Base-by-base conservation (phyloP, 2,329 filamentous ascomycete genomes). In the Colletotrichum agaves region DNA sequence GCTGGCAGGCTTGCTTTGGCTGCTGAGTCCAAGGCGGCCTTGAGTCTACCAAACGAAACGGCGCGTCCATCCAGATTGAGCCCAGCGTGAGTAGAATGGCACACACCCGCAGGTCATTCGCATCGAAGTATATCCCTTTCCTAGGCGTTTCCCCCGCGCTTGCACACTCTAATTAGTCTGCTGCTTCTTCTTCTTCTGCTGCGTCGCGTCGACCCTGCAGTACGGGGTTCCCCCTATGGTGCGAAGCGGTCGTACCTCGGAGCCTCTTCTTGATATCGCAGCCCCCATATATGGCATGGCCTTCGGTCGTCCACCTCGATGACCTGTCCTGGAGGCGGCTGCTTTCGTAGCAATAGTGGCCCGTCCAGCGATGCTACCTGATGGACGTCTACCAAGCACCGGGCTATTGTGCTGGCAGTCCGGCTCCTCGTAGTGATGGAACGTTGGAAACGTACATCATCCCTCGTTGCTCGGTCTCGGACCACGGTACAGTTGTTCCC, bases 241-340 rank as follows among this genome's bases (percentile, higher is more conserved):
- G 66, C 62, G 65, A 55, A 71, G 70, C 75, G 74, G 75, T 74
- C 72, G 71, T 76, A 76, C 71, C 65, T 77, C 75, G 75, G 75
- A 67, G 69, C 60, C 71, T 77, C 71, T 75, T 73, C 19, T 27
- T 67, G 75, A 76, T 69, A 69, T 69, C 61, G 59, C 50, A 19
- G 56, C 67, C 39, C 17, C 37, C 61, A 46, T 57, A 57, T 61
- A 52, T 4, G 4, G 21, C 21, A 23, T 3, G 53, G 60, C 65
- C 53, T 44, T 49, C 15, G 13, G 56, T 47, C 50, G 19, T 17
- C 31, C 23, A 4, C 13, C 23, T 23, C n/a, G 19, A 35, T n/a
- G 31, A 27, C 10, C 27, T 12, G 5, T 11, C 27, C 19, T 33
- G 49, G 23, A 52, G 15, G 49, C 13, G 15, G 49, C 13, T 52